phyloP scores from a whole-genome alignment of 78 protist genomes.

The Guillardia theta region DNA sequence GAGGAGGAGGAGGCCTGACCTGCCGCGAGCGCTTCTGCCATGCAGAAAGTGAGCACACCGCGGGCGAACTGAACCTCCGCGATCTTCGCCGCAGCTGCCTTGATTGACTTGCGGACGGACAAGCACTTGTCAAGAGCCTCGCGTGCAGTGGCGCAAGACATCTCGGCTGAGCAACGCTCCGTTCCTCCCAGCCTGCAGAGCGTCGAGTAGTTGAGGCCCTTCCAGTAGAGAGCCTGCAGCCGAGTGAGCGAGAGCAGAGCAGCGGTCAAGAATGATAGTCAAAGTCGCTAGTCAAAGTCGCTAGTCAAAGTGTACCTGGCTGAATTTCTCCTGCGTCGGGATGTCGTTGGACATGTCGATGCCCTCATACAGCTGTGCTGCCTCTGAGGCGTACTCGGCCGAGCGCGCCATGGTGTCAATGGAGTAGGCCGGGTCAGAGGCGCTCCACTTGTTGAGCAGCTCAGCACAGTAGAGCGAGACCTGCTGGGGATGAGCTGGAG shows the following conservation, averaged over 20 bases:
- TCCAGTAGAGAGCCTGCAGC: constrained; percentile 39
- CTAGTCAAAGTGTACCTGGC: too few relatives aligned
- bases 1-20: neutral
- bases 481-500: too few relatives aligned
- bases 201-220: constrained; percentile 37
- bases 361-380: constrained; percentile 1
- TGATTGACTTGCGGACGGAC: neutral
- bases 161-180: neutral
- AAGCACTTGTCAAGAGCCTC: constrained; percentile 24
- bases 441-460: constrained; percentile 44
- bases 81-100: neutral
- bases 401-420: neutral
- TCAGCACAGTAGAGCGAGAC: constrained; percentile 38
- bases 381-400: constrained; percentile 6
- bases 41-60: constrained; percentile 16
- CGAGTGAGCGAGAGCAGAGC: neutral
- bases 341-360: neutral
- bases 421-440: constrained; percentile 19
- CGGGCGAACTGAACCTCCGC: constrained; percentile 10
- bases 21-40: neutral
- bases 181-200: constrained; percentile 28
- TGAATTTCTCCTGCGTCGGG: neutral
- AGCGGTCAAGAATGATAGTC: too few relatives aligned
- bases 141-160: neutral
- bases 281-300: too few relatives aligned